Conservation (phyloP, 1,284 basidiomycete genomes). For the Schizophyllum amplum region DNA sequence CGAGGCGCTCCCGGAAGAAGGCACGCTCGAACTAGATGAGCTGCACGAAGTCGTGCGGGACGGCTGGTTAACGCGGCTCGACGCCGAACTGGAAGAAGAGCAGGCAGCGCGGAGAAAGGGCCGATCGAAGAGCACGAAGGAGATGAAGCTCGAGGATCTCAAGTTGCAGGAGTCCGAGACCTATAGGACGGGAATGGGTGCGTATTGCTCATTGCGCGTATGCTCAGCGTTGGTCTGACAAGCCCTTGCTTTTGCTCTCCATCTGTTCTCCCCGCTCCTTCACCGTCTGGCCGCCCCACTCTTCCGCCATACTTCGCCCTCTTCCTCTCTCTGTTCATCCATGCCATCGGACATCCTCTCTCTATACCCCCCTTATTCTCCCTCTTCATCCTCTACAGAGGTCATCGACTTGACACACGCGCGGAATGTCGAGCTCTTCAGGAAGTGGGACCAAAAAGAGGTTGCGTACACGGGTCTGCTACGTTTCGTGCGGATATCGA, state of each 20-base stretch:
- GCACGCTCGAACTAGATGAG: conserved; percentile 56
- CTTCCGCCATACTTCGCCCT: conserved; percentile 3
- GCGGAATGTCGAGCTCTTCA: conserved; percentile 66
- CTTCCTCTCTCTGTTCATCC: conserved; percentile 5
- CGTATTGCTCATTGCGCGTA: conserved; percentile 22
- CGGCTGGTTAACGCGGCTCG: conserved; percentile 70
- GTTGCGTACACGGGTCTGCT: conserved; percentile 68
- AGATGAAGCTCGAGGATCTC: conserved; percentile 65
- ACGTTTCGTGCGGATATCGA: conserved; percentile 67
- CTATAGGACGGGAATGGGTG: conserved; percentile 81
- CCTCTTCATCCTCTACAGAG: too few species aligned
- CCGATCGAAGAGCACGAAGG: conserved; percentile 67
- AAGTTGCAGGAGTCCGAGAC: conserved; percentile 62
- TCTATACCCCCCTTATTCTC: background rate
- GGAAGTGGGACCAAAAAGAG: conserved; percentile 72
- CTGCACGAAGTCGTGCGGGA: conserved; percentile 63
- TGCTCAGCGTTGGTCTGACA: too few species aligned
- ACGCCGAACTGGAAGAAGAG: conserved; percentile 61
- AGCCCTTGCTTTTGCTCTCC: background rate
- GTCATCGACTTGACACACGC: conserved; percentile 78
- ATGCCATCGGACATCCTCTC: background rate
- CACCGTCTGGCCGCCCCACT: background rate
- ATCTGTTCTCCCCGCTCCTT: conserved; percentile 7
- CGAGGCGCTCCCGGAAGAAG: conserved; percentile 59
- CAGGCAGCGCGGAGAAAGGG: conserved; percentile 61